Conservation (phyloP, 352 stramenopile species). For the Poterioochromonas sp. region DNA sequence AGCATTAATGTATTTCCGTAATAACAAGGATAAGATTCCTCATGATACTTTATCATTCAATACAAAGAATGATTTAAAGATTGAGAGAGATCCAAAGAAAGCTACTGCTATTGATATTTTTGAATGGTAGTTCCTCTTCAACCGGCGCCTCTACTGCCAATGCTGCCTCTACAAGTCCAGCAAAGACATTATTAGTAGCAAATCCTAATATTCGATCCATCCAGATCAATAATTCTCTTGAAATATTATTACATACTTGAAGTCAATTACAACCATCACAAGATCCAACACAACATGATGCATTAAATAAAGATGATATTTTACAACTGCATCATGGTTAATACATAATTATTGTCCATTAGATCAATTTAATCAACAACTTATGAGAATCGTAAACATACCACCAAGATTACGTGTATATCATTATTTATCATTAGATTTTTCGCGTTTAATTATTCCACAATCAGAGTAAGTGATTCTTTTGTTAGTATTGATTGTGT, state of each 20-base stretch:
- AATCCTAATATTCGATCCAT: background rate
- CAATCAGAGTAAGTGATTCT: background rate
- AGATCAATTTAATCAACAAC: background rate
- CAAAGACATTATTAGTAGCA: background rate
- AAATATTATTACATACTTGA: background rate
- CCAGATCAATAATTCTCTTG: background rate
- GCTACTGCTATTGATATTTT: background rate
- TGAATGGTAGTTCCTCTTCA: background rate
- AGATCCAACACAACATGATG: background rate
- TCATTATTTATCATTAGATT: background rate
- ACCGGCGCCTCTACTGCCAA: background rate
- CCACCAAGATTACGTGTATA: background rate
- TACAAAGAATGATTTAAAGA: background rate
- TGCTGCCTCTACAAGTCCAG: background rate
- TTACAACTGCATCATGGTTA: background rate
- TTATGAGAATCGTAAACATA: background rate
- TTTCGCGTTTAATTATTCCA: background rate
- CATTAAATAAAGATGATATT: background rate
- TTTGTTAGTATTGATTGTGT: background rate
- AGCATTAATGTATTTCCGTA: constrained; percentile 15
- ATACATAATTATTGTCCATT: background rate
- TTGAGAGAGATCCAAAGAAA: background rate
- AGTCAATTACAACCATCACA: background rate
- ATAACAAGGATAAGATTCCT: background rate
- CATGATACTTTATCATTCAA: constrained; percentile 1